These are phyloP conservation scores for Coemansia asiatica DNA, from an alignment of 192 early-diverging fungal genomes.

Conservation along the genomic window DNA sequence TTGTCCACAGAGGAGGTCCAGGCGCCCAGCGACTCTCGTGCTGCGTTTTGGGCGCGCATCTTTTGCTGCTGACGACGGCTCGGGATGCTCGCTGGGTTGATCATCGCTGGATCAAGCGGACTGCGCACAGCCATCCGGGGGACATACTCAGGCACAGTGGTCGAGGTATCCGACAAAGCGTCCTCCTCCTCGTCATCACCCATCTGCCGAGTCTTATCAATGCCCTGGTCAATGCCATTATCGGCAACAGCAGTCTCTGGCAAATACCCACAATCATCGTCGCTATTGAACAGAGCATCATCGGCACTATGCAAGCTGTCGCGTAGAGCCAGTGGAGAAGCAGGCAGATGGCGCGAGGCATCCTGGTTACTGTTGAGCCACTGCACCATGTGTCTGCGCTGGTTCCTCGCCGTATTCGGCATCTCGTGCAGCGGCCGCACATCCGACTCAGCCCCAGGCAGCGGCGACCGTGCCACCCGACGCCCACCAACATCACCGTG, in stretches of 20 bases:
- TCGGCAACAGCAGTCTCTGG: neutral
- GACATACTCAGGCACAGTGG: constrained; percentile 31
- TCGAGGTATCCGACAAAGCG: constrained; percentile 45
- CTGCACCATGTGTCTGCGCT: constrained; percentile 40
- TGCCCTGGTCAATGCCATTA: neutral
- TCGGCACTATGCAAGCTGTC: no score
- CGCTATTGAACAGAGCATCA: neutral
- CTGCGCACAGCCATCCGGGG: constrained; percentile 15
- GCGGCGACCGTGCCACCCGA: constrained; percentile 17
- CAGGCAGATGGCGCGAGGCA: neutral
- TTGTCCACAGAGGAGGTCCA: neutral
- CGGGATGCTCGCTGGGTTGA: constrained; percentile 21
- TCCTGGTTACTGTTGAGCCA: constrained; percentile 33
- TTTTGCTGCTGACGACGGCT: constrained; percentile 1
- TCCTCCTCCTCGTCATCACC: constrained; percentile 9
- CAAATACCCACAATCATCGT: neutral
- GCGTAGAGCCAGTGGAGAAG: no score
- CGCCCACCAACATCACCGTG: no score
- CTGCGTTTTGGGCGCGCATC: neutral
- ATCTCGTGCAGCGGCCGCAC: constrained; percentile 11
- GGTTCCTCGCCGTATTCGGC: constrained; percentile 26
- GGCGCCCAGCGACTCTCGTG: no score
- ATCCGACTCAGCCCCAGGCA: neutral
- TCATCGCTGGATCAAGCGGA: constrained; percentile 27
- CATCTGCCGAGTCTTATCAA: no score